Conservation (phyloP, 768 basidiomycete genomes). For the Amanita rubescens region DNA sequence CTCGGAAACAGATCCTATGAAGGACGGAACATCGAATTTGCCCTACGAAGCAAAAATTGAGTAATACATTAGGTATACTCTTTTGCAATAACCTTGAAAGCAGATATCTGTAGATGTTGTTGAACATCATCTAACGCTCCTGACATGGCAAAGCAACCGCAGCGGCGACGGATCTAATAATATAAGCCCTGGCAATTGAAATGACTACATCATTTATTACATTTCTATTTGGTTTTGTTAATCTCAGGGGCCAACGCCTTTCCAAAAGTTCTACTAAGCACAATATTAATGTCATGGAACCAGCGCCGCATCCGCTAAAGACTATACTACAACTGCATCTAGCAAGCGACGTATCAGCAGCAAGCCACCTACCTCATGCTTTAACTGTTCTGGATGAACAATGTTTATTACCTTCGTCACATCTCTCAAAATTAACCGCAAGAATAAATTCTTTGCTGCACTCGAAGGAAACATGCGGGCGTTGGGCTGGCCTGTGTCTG, state of each 20-base stretch:
- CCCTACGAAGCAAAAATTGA: conserved; percentile 30
- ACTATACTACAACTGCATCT: conserved; percentile 64
- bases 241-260: conserved; percentile 9
- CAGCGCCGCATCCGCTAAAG: conserved; percentile 45
- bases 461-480: conserved; percentile 67
- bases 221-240: conserved; percentile 14
- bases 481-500: conserved; percentile 76
- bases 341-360: conserved; percentile 57
- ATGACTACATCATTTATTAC: too few species aligned
- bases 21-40: conserved; percentile 89
- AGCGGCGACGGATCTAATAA: background rate
- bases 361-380: conserved; percentile 51
- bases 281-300: conserved; percentile 29
- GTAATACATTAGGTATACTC: background rate
- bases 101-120: conserved; percentile 42
- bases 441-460: conserved; percentile 68
- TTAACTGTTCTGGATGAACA: conserved; percentile 47
- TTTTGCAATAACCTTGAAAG: conserved; percentile 42
- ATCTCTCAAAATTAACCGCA: conserved; percentile 69
- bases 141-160: conserved; percentile 6
- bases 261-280: too few species aligned
- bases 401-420: conserved; percentile 51
- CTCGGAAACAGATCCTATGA: conserved; percentile 80
- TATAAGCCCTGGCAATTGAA: too few species aligned
- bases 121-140: conserved; percentile 23